These are phyloP conservation scores for Vitis cinerea DNA, from an alignment of 164 flowering plant genomes.

Conservation along the genomic window DNA sequence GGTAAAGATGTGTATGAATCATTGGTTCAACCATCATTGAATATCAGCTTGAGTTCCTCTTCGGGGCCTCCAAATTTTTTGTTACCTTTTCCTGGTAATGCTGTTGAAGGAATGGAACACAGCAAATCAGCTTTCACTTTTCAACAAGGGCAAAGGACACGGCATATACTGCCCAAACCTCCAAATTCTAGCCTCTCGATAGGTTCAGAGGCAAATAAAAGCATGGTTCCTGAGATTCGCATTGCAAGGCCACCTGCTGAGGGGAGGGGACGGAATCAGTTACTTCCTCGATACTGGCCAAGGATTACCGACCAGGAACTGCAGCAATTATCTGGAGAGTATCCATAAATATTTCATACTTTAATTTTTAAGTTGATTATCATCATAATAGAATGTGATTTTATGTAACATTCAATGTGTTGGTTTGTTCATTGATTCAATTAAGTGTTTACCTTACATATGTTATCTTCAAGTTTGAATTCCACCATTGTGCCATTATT, in stretches of 20 bases:
- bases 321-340: constrained; percentile 95
- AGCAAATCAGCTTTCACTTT: constrained; percentile 29
- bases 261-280: constrained; percentile 81
- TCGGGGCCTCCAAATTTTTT: constrained; percentile 25
- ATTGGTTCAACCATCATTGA: constrained; percentile 35
- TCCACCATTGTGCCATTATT: constrained; percentile 87
- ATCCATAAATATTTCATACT: constrained; percentile 44
- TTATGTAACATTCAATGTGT: no score
- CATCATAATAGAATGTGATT: no score
- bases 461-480: constrained; percentile 55
- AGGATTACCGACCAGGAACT: constrained; percentile 91
- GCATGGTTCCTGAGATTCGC: constrained; percentile 51
- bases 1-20: constrained; percentile 35
- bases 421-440: constrained; percentile 3
- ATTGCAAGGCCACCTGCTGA: constrained; percentile 94
- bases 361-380: neutral
- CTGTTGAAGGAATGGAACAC: constrained; percentile 42
- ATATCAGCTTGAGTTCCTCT: constrained; percentile 35
- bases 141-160: constrained; percentile 42
- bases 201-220: constrained; percentile 42
- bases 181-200: constrained; percentile 27
- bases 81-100: constrained; percentile 20
- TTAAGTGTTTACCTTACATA: constrained; percentile 37
- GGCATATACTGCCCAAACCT: constrained; percentile 48
- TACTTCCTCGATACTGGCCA: constrained; percentile 99